Evolutionary conservation across 163 green algal species (phyloP), one percentile per base, ranked within the genome.

Genomic region (Coccomyxa subellipsoidea): DNA sequence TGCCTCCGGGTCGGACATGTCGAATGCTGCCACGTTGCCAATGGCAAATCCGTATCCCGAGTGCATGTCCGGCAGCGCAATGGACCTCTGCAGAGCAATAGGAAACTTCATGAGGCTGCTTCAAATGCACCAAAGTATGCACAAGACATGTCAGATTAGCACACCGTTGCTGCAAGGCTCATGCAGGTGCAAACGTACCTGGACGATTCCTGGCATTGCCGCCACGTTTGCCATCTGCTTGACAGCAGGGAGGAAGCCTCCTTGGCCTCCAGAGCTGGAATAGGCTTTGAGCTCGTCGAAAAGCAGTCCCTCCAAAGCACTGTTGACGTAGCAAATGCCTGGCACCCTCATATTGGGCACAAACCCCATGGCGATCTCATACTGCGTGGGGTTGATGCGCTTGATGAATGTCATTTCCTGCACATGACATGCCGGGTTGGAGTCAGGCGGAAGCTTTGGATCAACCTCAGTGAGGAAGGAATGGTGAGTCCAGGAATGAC

Each of bases 171-270:
- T 34, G 27, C 18, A 18, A 59, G 21, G 47, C 47, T 59, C 15
- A 18, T 18, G 47, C 3, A 59, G 47, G 47, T 7, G 21, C 36
- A 70, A 36, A 31, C 82, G 29, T 77, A 90, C 92, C 89, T 91
- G 88, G 7, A 96, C 94, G 34, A 97, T 96, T 76, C 94, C 94
- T 15, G 94, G 95, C 47, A 98, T 83, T 0, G 88, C 91, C 4
- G 95, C 95, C 54, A 98, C 95, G 84, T 98, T 98, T 54, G 94
- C 92, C 18, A 97, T 81, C 85, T 98, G 95, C 85, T 96, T 96
- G 12, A 98, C 90, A 7, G 95, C 95, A 6, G 94, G 94, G 6
- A 97, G 87, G 84, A 97, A 98, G 47, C 94, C 95, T n/a, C 93
- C 94, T 54, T 91, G 71, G 18, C 83, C 81, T 38, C 85, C 86